Evolutionary conservation across 1,284 basidiomycete species (phyloP), one percentile per base, ranked within the genome.

Genomic region (Ustilago shanxiensis): DNA sequence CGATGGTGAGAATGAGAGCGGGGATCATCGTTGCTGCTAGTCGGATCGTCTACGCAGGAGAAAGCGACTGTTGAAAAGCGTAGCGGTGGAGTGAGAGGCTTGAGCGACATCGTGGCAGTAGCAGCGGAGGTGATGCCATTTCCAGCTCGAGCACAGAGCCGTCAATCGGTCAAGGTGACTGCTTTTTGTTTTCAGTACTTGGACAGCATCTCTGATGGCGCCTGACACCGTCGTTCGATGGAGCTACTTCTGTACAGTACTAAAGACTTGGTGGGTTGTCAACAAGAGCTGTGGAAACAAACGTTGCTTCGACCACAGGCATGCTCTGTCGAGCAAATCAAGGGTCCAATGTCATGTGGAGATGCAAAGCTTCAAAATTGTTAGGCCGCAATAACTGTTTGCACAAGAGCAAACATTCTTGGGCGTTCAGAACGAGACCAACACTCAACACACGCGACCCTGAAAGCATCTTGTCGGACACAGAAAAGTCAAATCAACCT

Each of bases 41-140:
- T 18, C 10, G 5, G 28, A 45, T 64, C 31, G 20, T 73, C 66
- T 9, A 44, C 29, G 16, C 51, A 28, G 2, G 70, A 72, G 49
- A 81, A 83, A 13, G 81, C 81, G 14, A 83, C 67, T 9, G 69
- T 77, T 5, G 79, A 76, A 47, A 83, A 83, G 58, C 81, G 77
- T 37, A 83, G 66, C 52, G 81, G 81, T 41, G 81, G 81, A 1
- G 79, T 76, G 45, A 83, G 75, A 22, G 79, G 79, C 60, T 72
- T 66, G 51, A 71, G 60, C 37, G 73, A 71, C 77, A 76, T 79
- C 45, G 14, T 50, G 49, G 10, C 14, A 6, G 24, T 11, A 14
- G 10, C 6, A 44, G 41, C n/a, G 7, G 8, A 26, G 13, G 26
- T 50, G 35, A 3, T 7, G 22, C 20, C 7, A 16, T 14, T 16